Conservation (phyloP, 2,329 filamentous ascomycete species). For the Pestalotiopsis sp. region DNA sequence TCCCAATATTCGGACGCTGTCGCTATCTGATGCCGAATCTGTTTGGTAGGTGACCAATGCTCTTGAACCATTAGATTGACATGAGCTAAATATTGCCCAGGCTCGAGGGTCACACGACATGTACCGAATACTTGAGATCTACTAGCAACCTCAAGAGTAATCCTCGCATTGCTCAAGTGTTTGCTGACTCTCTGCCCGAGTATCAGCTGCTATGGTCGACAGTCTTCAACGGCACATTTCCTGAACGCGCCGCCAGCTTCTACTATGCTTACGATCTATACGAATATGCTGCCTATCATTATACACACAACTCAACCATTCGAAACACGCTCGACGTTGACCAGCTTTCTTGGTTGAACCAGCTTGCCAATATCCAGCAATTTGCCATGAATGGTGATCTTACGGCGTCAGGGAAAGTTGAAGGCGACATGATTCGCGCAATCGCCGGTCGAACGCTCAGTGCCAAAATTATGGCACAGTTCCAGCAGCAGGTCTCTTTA, state of each 20-base stretch:
- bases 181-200: conserved; percentile 33
- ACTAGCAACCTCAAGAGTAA: conserved; percentile 15
- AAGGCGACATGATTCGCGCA: conserved; percentile 46
- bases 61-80: neutral
- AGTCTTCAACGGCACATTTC: conserved; percentile 42
- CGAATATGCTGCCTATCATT: conserved; percentile 58
- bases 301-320: conserved; percentile 52
- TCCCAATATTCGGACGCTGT: conserved; percentile 64
- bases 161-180: conserved; percentile 9
- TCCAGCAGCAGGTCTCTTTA: conserved; percentile 45
- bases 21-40: conserved; percentile 45
- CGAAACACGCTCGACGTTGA: conserved; percentile 38
- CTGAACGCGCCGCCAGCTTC: conserved; percentile 39
- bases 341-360: conserved; percentile 57
- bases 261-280: conserved; percentile 56
- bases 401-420: conserved; percentile 53
- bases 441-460: conserved; percentile 58
- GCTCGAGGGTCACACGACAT: conserved; percentile 21
- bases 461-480: conserved; percentile 42
- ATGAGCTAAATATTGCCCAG: conserved; percentile 9
- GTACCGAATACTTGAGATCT: conserved; percentile 21
- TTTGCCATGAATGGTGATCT: conserved; percentile 58
- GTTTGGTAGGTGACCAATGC: conserved; percentile 42
- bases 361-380: conserved; percentile 71
- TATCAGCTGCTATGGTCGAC: conserved; percentile 45